Conservation (phyloP, 305 asterid species). For the Solanum hybrid region DNA sequence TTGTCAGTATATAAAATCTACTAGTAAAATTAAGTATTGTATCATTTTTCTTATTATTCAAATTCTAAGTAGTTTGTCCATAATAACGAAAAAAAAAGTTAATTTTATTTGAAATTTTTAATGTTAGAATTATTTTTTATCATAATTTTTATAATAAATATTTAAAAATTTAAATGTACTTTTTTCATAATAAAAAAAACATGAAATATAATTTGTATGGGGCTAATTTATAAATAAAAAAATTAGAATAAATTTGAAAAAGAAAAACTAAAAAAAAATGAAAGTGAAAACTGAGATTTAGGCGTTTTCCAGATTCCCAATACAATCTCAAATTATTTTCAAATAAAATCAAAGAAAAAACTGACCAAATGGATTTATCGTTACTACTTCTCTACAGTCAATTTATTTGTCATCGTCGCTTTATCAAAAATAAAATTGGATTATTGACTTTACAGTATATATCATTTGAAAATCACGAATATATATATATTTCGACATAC, state of each 20-base stretch:
- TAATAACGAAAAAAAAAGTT: too few species aligned
- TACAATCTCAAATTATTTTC: not conserved
- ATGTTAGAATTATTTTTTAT: not conserved
- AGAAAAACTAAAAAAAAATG: not conserved
- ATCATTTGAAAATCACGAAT: not conserved
- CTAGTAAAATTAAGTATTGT: not conserved
- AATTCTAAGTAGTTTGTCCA: not conserved
- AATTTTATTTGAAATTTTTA: not conserved
- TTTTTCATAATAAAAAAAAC: too few species aligned
- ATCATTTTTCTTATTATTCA: too few species aligned
- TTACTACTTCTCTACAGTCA: not conserved
- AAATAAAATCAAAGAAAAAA: too few species aligned
- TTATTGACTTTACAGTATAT: not conserved
- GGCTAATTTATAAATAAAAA: fast-evolving
- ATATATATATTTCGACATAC: too few species aligned
- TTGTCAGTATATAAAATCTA: not conserved
- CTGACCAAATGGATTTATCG: not conserved
- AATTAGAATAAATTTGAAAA: too few species aligned
- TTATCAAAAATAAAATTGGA: too few species aligned
- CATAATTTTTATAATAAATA: not conserved
- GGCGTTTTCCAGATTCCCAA: not conserved
- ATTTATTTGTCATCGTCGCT: not conserved
- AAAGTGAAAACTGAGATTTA: too few species aligned
- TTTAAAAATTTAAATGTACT: too few species aligned
- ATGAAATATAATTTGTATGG: fast-evolving